phyloP scores from a whole-genome alignment of 2,329 filamentous ascomycete genomes.

The Pyrenochaeta sp. region DNA sequence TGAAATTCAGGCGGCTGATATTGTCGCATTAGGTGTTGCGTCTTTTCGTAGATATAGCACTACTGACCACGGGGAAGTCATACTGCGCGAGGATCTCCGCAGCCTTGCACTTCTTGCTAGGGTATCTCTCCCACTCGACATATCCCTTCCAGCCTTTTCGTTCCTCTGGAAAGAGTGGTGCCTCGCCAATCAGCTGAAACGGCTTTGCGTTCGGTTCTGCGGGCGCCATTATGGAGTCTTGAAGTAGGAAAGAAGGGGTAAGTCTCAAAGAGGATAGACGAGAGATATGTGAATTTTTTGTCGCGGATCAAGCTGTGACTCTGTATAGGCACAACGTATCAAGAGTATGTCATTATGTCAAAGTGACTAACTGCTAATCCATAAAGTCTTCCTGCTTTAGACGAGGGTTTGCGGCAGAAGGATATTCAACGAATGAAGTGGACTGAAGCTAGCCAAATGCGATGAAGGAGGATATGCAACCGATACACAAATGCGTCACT shows the following conservation, averaged over 20 bases:
- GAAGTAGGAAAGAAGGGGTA: neutral
- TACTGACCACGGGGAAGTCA: conserved; percentile 55
- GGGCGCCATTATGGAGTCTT: conserved; percentile 35
- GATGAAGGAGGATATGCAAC: neutral
- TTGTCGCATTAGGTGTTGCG: conserved; percentile 4
- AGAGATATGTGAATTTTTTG: neutral
- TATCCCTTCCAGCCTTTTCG: conserved; percentile 63
- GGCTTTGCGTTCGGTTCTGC: conserved; percentile 41
- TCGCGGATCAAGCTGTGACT: neutral
- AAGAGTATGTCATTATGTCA: conserved; percentile 18
- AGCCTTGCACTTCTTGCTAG: conserved; percentile 70
- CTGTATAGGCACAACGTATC: conserved; percentile 1
- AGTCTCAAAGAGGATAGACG: neutral
- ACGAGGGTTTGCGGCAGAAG: neutral
- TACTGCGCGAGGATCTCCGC: conserved; percentile 63
- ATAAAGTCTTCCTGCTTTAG: conserved; percentile 2
- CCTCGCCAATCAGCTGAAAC: conserved; percentile 36
- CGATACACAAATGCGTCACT: conserved; percentile 22
- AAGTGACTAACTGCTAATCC: conserved; percentile 12
- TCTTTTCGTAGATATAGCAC: too few species aligned
- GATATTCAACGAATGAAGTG: conserved; percentile 8
- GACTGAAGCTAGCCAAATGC: conserved; percentile 1
- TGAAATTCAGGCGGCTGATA: conserved; percentile 55
- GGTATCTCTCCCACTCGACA: conserved; percentile 62
- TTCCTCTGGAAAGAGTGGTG: conserved; percentile 54